Evolutionary conservation across 2,329 filamentous ascomycete species (phyloP).

Genomic region (Pseudopyrenochaeta lycopersici): DNA sequence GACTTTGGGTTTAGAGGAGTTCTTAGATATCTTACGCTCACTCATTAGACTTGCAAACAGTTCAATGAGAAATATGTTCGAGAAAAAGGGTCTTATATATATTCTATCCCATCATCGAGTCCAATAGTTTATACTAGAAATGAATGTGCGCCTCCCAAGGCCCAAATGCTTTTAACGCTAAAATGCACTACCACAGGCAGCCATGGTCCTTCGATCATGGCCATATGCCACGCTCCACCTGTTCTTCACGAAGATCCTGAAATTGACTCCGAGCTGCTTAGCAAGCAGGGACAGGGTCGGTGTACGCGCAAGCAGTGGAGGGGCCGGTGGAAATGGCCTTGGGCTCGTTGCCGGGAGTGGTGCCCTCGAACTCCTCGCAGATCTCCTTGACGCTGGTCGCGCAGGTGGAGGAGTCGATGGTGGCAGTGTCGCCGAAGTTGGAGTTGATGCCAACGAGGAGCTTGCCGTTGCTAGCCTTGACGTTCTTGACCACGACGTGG

Average conservation of each 20-base stretch:
- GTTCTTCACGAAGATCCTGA: not conserved
- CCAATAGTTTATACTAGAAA: constrained; percentile 26
- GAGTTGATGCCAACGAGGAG: constrained; percentile 60
- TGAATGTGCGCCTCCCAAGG: constrained; percentile 11
- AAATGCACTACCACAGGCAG: constrained; percentile 5
- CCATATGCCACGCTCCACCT: not conserved
- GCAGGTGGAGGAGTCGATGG: constrained; percentile 51
- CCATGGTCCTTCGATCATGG: constrained; percentile 1
- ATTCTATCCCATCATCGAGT: not conserved
- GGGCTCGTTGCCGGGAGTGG: constrained; percentile 39
- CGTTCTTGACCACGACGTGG: constrained; percentile 55
- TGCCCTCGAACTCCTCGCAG: constrained; percentile 47
- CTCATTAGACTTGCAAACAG: not conserved
- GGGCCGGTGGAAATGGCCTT: constrained; percentile 33
- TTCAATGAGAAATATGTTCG: not conserved
- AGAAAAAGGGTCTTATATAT: not conserved
- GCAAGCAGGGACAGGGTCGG: constrained; percentile 26
- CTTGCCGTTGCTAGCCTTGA: constrained; percentile 54
- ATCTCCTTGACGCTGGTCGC: constrained; percentile 37
- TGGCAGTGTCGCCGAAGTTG: constrained; percentile 62
- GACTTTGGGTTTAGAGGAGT: too few relatives aligned
- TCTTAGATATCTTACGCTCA: too few relatives aligned
- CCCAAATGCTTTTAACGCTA: constrained; percentile 15
- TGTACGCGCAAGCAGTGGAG: constrained; percentile 41
- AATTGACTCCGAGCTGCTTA: constrained; percentile 13